A percentile compares a stretch with the other conserved stretches of the same genome.
Evolutionary conservation across 2,329 filamentous ascomycete genomes (phyloP).

Genomic region (Pyrenophora tritici-repentis): DNA sequence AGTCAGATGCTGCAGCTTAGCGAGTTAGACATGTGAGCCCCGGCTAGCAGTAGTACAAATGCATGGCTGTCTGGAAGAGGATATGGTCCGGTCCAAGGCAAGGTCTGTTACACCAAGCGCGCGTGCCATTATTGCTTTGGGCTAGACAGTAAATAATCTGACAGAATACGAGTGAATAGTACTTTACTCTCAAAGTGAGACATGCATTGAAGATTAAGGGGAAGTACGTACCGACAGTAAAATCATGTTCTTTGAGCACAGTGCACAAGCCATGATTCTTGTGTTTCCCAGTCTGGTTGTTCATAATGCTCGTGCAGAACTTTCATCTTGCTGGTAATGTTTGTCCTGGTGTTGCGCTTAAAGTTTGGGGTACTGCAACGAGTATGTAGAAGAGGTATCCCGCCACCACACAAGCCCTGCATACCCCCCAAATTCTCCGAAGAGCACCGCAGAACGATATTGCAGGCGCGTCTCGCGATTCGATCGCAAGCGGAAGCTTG

Average conservation of each 20-base stretch:
- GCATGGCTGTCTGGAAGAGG: constrained; percentile 19
- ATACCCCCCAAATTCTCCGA: constrained; percentile 8
- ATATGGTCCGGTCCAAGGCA: constrained; percentile 1
- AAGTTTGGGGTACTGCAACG: constrained; percentile 6
- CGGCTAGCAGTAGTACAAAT: constrained; percentile 11
- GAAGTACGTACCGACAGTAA: constrained; percentile 3
- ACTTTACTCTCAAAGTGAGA: constrained; percentile 7
- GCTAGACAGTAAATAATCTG: constrained; percentile 8
- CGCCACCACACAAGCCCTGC: constrained; percentile 15
- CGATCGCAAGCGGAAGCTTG: background rate
- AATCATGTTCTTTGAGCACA: background rate
- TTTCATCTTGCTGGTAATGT: background rate
- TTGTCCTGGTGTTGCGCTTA: background rate
- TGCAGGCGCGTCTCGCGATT: constrained; percentile 7
- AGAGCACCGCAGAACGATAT: constrained; percentile 12
- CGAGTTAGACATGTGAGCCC: constrained; percentile 11
- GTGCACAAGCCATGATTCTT: background rate
- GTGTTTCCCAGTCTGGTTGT: background rate
- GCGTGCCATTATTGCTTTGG: constrained; percentile 10
- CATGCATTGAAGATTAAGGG: constrained; percentile 8
- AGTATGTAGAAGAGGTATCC: constrained; percentile 10
- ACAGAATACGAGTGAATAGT: constrained; percentile 3
- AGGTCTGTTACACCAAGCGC: constrained; percentile 11
- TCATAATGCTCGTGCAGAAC: background rate
- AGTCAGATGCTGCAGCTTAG: constrained; percentile 20